Conservation (phyloP, 768 basidiomycete genomes). For the Trametes cingulata region DNA sequence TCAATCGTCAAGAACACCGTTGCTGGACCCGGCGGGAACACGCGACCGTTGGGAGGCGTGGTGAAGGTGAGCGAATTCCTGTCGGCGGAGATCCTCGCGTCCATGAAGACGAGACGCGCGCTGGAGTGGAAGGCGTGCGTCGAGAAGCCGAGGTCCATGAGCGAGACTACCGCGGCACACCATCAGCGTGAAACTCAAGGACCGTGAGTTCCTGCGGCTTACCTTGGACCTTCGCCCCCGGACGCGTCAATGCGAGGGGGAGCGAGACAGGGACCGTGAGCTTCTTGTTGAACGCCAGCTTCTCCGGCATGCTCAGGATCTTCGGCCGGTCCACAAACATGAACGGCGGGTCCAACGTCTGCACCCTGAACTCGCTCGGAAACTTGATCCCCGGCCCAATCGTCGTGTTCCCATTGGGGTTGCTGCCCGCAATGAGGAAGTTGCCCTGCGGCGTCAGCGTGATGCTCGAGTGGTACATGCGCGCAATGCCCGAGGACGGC, state of each 20-base stretch:
- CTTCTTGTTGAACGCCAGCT: slow-evolving; percentile 47
- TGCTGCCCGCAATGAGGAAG: slow-evolving; percentile 81
- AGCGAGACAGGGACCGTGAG: slow-evolving; percentile 48
- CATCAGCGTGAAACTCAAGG: no score
- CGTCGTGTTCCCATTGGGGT: slow-evolving; percentile 81
- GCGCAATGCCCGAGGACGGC: slow-evolving; percentile 64
- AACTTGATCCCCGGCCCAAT: slow-evolving; percentile 50
- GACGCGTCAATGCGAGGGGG: slow-evolving; percentile 37
- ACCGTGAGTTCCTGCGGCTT: no score
- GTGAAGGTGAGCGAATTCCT: slow-evolving; percentile 52
- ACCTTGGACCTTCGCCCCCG: slow-evolving; percentile 47
- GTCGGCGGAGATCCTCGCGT: slow-evolving; percentile 43
- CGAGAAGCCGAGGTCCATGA: slow-evolving; percentile 81
- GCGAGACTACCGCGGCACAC: slow-evolving; percentile 53
- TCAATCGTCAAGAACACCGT: slow-evolving; percentile 70
- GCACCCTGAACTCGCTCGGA: slow-evolving; percentile 86
- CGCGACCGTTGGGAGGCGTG: slow-evolving; percentile 60
- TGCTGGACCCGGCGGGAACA: slow-evolving; percentile 83
- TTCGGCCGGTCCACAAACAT: slow-evolving; percentile 61
- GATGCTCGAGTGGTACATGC: slow-evolving; percentile 81
- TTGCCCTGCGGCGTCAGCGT: slow-evolving; percentile 71
- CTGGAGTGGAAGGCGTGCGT: slow-evolving; percentile 79
- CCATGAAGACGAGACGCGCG: slow-evolving; percentile 70
- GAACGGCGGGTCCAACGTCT: slow-evolving; percentile 85
- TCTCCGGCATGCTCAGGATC: slow-evolving; percentile 38